Conservation (phyloP, 2,329 filamentous ascomycete species). For the Macrophomina tecta region DNA sequence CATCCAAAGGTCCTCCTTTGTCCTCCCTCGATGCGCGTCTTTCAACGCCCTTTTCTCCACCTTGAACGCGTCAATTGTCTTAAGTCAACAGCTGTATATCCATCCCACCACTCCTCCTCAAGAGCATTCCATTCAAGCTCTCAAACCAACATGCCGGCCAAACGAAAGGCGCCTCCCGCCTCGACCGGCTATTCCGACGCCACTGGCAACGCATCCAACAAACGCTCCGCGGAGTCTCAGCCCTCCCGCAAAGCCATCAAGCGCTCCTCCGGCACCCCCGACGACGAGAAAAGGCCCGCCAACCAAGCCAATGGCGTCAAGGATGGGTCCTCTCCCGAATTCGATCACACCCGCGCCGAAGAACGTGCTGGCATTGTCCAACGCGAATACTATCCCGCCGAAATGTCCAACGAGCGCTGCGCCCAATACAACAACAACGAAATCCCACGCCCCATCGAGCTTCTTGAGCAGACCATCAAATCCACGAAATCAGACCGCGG, state of each 20-base stretch:
- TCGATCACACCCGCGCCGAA: constrained; percentile 47
- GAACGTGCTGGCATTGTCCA: constrained; percentile 50
- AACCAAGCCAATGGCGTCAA: constrained; percentile 30
- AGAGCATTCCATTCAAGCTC: background rate
- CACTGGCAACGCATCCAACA: constrained; percentile 42
- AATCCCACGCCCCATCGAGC: constrained; percentile 75
- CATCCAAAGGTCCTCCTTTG: background rate
- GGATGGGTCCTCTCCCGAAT: background rate
- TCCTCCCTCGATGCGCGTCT: constrained; percentile 5
- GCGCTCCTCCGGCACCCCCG: background rate
- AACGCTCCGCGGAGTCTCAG: constrained; percentile 43
- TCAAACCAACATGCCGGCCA: constrained; percentile 39
- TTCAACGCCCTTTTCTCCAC: background rate
- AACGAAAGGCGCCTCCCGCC: constrained; percentile 39
- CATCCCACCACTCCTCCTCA: too few relatives aligned
- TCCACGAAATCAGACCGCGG: constrained; percentile 64
- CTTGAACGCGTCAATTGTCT: background rate
- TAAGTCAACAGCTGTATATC: background rate
- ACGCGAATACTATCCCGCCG: constrained; percentile 77
- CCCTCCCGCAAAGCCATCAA: constrained; percentile 37
- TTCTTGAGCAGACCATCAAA: constrained; percentile 65
- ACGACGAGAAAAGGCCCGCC: background rate
- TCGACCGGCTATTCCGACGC: constrained; percentile 41
- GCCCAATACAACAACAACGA: constrained; percentile 73
- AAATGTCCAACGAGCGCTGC: constrained; percentile 83